Conservation (phyloP, 306 rosid species). For the Quercus suber region DNA sequence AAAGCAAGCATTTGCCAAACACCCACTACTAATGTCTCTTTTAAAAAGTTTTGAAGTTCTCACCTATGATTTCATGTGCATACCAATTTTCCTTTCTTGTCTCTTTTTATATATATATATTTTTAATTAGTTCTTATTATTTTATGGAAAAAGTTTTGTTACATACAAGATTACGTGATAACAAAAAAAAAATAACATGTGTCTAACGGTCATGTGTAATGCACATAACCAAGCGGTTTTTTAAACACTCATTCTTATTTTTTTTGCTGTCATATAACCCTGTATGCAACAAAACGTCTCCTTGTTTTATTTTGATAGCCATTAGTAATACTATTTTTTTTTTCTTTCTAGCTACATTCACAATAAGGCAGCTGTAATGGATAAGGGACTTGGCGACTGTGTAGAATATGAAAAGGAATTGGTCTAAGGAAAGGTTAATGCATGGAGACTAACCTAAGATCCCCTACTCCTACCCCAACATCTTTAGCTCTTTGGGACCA, state of each 20-base stretch:
- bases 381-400: not conserved
- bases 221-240: accelerated
- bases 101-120: not conserved
- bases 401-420: slow-evolving; percentile 4
- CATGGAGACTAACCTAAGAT: not conserved
- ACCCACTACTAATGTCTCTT: no score
- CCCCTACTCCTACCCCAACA: not conserved
- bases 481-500: slow-evolving; percentile 23
- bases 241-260: no score
- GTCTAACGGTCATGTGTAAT: accelerated
- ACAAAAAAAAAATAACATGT: no score
- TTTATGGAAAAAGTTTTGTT: no score
- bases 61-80: not conserved
- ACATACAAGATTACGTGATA: accelerated
- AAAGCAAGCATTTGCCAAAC: slow-evolving; percentile 17
- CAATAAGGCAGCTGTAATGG: slow-evolving; percentile 7
- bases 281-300: no score
- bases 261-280: no score
- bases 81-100: not conserved
- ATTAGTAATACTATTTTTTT: not conserved
- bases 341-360: not conserved
- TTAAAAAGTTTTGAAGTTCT: no score
- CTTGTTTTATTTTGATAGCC: no score
- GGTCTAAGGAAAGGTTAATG: not conserved
- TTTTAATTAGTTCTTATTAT: no score